Evolutionary conservation across 768 basidiomycete genomes (phyloP).

Genomic region (Mycena pura): DNA sequence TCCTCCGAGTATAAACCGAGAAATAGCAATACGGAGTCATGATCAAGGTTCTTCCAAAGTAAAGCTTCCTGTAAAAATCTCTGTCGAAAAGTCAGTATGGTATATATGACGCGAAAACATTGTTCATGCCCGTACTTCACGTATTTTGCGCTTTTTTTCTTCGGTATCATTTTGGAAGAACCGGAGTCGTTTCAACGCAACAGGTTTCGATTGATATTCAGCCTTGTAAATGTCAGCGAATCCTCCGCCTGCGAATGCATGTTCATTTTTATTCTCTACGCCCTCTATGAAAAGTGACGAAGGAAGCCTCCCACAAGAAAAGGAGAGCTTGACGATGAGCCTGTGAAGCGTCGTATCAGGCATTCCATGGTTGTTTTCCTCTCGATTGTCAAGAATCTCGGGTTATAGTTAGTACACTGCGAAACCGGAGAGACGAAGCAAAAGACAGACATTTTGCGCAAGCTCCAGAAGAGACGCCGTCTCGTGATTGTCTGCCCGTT

Average conservation of each 20-base stretch:
- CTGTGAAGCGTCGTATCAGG: conserved; percentile 5
- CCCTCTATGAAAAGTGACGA: conserved; percentile 15
- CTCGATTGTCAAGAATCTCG: conserved; percentile 12
- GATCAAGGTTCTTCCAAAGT: conserved; percentile 24
- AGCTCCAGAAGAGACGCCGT: conserved; percentile 12
- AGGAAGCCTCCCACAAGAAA: conserved; percentile 9
- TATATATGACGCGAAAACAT: not conserved
- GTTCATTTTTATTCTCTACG: not conserved
- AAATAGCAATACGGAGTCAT: conserved; percentile 22
- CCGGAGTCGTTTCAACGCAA: conserved; percentile 25
- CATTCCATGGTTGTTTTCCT: not conserved
- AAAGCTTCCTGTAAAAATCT: conserved; percentile 25
- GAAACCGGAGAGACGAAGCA: not conserved
- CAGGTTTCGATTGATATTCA: conserved; percentile 7
- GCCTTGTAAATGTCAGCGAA: conserved; percentile 23
- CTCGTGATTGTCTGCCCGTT: not conserved
- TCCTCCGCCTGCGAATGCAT: conserved; percentile 13
- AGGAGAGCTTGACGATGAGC: conserved; percentile 16
- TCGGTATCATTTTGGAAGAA: not conserved
- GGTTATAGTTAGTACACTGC: not conserved
- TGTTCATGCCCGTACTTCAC: not conserved
- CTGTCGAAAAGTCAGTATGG: not conserved
- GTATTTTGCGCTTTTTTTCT: not conserved
- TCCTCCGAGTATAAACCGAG: conserved; percentile 12
- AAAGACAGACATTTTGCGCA: conserved; percentile 8